Percentiles rank a stretch among this genome's conserved stretches.
Conservation (phyloP, 331 rosid species). For the Quercus phellos region DNA sequence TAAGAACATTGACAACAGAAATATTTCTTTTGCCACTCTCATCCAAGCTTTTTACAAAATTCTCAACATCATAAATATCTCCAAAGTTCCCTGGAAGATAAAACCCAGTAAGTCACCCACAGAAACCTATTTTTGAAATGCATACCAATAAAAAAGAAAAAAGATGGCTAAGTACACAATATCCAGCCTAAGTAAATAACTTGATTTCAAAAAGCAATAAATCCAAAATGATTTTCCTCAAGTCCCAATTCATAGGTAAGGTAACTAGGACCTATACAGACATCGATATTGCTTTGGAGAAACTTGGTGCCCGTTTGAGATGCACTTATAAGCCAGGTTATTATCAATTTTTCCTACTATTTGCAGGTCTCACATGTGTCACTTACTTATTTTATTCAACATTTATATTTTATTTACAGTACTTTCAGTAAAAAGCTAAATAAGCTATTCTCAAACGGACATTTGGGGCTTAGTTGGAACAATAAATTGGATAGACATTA, state of each 20-base stretch:
- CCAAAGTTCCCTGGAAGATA: slow-evolving; percentile 65
- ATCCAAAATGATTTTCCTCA: neutral
- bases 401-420: no score
- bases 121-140: neutral
- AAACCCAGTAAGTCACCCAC: neutral
- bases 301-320: neutral
- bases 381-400: no score
- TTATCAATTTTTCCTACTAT: no score
- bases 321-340: no score
- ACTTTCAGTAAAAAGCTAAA: no score
- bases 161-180: neutral
- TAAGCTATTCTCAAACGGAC: no score
- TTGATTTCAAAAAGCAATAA: neutral
- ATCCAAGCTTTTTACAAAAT: slow-evolving; percentile 66
- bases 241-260: neutral
- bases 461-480: neutral
- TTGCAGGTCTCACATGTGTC: no score
- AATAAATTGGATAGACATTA: neutral
- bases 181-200: neutral
- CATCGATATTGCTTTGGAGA: neutral
- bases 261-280: neutral
- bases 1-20: slow-evolving; percentile 81
- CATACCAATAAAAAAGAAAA: neutral
- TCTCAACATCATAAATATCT: slow-evolving; percentile 72
- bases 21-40: slow-evolving; percentile 67